Conservation (phyloP, 2,329 filamentous ascomycete genomes). For the Teratosphaeria pseudoeucalypti region DNA sequence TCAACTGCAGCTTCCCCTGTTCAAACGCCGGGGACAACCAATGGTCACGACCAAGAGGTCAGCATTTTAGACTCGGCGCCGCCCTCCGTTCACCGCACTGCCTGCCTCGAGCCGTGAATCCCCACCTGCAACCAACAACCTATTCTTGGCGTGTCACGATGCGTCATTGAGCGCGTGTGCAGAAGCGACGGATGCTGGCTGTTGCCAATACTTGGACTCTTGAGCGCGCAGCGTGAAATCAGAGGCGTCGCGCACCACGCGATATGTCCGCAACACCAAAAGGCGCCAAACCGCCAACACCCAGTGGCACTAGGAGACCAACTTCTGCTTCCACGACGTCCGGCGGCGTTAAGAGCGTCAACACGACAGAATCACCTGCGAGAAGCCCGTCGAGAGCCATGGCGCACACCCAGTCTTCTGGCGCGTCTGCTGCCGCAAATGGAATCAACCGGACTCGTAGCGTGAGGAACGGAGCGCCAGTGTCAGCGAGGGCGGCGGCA, state of each 20-base stretch:
- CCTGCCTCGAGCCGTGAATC: not conserved
- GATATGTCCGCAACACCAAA: not conserved
- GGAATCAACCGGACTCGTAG: slow-evolving; percentile 44
- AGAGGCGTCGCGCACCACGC: not conserved
- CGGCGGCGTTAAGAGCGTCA: not conserved
- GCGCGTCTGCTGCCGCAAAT: slow-evolving; percentile 10
- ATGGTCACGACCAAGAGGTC: not conserved
- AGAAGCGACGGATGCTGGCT: not conserved
- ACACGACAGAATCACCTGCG: slow-evolving; percentile 1
- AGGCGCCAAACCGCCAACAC: not conserved
- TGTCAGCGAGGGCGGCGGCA: slow-evolving; percentile 63
- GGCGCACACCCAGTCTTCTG: slow-evolving; percentile 7
- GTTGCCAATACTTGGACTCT: not conserved
- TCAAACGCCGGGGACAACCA: not conserved
- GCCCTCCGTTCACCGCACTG: not conserved
- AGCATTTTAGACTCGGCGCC: not conserved
- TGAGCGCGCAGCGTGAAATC: not conserved
- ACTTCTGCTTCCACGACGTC: slow-evolving; percentile 4
- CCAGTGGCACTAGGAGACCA: not conserved
- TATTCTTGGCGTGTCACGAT: not conserved
- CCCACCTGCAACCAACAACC: not conserved
- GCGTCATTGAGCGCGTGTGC: not conserved
- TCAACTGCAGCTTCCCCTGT: not conserved
- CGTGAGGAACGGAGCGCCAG: slow-evolving; percentile 50
- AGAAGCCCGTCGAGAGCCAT: slow-evolving; percentile 12